phyloP scores from a whole-genome alignment of 805 yeast genomes.

The Candida vaughaniae region DNA sequence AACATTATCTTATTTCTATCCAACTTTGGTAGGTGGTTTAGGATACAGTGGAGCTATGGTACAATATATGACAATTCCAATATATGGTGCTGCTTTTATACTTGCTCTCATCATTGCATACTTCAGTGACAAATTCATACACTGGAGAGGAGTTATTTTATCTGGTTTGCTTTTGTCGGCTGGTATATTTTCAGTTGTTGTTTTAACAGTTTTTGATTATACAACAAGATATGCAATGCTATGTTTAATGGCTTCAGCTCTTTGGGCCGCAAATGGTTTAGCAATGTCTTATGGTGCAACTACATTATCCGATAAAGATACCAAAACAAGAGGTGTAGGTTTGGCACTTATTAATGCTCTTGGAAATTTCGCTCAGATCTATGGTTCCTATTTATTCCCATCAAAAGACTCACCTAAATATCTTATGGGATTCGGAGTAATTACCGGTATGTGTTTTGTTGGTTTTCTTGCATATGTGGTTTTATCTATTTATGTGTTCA shows the following conservation, averaged over 20 bases:
- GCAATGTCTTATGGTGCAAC: slow-evolving; percentile 11
- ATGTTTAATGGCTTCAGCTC: slow-evolving; percentile 11
- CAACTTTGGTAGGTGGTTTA: slow-evolving; percentile 11
- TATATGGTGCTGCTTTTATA: slow-evolving; percentile 10
- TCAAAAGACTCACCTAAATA: slow-evolving; percentile 10
- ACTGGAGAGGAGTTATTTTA: slow-evolving; percentile 7
- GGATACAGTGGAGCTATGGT: slow-evolving; percentile 10
- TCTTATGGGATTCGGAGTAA: slow-evolving; percentile 15
- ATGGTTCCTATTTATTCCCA: slow-evolving; percentile 13
- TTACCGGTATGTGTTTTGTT: slow-evolving; percentile 13
- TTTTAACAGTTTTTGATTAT: slow-evolving; percentile 6
- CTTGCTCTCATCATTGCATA: slow-evolving; percentile 6
- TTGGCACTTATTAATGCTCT: slow-evolving; percentile 11
- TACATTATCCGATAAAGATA: slow-evolving; percentile 11
- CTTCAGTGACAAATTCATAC: slow-evolving; percentile 8
- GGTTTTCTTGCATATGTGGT: slow-evolving; percentile 5
- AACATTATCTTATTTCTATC: slow-evolving; percentile 11
- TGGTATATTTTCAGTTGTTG: slow-evolving; percentile 9
- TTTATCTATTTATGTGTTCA: slow-evolving; percentile 9
- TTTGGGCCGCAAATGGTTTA: slow-evolving; percentile 14
- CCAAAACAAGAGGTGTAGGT: slow-evolving; percentile 12
- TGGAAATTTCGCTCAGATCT: slow-evolving; percentile 13
- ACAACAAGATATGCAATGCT: slow-evolving; percentile 13
- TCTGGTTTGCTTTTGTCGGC: slow-evolving; percentile 6
- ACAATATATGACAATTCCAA: slow-evolving; percentile 12